Evolutionary conservation across 306 rosid genomes (phyloP), one percentile per base, ranked within the genome.

Genomic region (Cicer pinnatifidum): DNA sequence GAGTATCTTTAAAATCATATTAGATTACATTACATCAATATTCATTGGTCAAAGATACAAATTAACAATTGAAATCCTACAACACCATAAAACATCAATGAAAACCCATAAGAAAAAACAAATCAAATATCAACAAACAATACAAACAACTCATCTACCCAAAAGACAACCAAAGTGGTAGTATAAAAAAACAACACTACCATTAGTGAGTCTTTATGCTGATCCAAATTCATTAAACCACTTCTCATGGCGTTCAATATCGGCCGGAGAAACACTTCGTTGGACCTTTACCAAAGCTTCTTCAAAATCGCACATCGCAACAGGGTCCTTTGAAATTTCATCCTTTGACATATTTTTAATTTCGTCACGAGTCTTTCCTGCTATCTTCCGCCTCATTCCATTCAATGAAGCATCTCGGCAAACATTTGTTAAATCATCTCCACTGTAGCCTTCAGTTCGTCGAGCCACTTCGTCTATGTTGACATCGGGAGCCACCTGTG

Each of bases 311-410:
- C 99, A 95, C 99, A 91, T 95, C 79, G 92, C 99, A 72, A 91
- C 90, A 44, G 99, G 98, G 79, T 95, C 99, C 10, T 91, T 95
- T 48, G 96, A 90, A 73, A 95, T 95, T n/a, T 91, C 92, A 71
- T 95, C 97, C 87, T 91, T 95, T 9, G 99, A 33, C 99, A 95
- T 90, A 91, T 72, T 95, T 86, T 91, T 95, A 35, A 91, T 95
- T 93, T 91, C 97, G 8, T 95, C 99, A 1, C 99, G 96, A 1
- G 97, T 95, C 88, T 95, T 95, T 80, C 99, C 97, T 0, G 99
- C 99, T 72, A 95, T 95, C 85, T 90, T 95, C 13, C 96, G 90
- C 76, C 97, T 87, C 99, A 95, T 95, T n/a, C 97, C 99, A 81
- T 95, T 95, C 83, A 95, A 82, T 45, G 97, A 95, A 63, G 99